Conservation (phyloP, 2,329 filamentous ascomycete genomes). For the Fusarium sublunatum region DNA sequence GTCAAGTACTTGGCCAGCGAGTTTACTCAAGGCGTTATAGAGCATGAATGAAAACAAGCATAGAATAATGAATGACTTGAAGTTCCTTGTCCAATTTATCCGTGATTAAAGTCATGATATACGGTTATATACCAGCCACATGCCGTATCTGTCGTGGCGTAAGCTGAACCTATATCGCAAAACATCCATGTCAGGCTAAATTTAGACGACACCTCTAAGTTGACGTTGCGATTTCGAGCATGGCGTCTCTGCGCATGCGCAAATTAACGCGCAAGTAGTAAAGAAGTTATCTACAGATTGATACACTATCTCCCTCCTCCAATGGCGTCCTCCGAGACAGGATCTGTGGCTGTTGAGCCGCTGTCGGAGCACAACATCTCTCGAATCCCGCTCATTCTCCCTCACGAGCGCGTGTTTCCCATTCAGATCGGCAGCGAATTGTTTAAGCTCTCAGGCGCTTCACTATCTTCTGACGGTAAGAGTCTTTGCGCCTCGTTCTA, state of each 20-base stretch:
- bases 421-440: conserved; percentile 79
- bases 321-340: conserved; percentile 47
- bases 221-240: conserved; percentile 16
- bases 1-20: no score
- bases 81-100: no score
- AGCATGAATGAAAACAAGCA: conserved; percentile 16
- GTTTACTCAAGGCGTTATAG: conserved; percentile 1
- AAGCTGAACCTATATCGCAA: conserved; percentile 31
- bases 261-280: conserved; percentile 11
- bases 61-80: background rate
- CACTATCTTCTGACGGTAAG: conserved; percentile 77
- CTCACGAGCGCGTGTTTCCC: conserved; percentile 78
- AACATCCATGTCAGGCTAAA: conserved; percentile 6
- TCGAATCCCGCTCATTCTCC: conserved; percentile 68
- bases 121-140: conserved; percentile 20
- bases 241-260: conserved; percentile 29
- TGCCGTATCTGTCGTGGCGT: conserved; percentile 24
- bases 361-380: conserved; percentile 52
- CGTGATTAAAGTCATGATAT: background rate
- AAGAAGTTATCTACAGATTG: background rate
- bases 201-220: conserved; percentile 14
- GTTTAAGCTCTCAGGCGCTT: conserved; percentile 79
- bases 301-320: conserved; percentile 10
- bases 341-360: conserved; percentile 40
- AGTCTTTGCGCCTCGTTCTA: conserved; percentile 10